Evolutionary conservation across 345 rosid genomes (phyloP), one percentile per base, ranked within the genome.

Genomic region (thale cress (Arabidopsis thaliana)): DNA sequence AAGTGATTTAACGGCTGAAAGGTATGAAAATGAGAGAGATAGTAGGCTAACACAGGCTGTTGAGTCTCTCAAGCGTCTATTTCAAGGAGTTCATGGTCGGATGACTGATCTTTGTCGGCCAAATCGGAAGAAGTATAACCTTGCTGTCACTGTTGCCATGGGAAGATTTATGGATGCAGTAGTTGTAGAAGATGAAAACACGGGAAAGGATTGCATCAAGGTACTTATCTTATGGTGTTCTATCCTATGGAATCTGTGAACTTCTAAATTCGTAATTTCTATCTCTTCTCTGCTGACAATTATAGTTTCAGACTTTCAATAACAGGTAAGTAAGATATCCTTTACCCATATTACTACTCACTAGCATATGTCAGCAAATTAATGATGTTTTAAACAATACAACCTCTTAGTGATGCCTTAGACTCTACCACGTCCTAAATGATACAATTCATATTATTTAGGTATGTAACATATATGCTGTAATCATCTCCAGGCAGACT

Each of bases 161-260:
- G 99, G 99, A 33, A 90, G 76, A 86, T 95, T 95, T 81, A 95
- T 95, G 98, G 99, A 95, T 86, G 93, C 98, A 2, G 94, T 92
- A 48, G 97, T 95, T 61, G 99, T 92, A 33, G 98, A 95, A 79
- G 96, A 95, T 86, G 99, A 95, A 85, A 81, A 62, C 67, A 92
- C 94, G 0, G 98, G 97, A 73, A 95, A 92, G 83, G 99, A 90
- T 86, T 92, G 99, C 84, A 92, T 95, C 81, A 95, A 95, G 97
- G 99, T 95, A 84, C 33, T 34, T 41, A 42, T 59, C 16, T 37
- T 57, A 59, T 50, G 56, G n/a, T 69, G 61, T 66, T 78, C 52
- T 65, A 28, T 69, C 49, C 49, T 59, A 73, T 66, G 45, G 78
- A 59, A 59, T 58, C 37, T 78, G 36, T 72, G 55, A 65, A 33